Percentiles rank a stretch among this genome's conserved stretches.
phyloP scores from a whole-genome alignment of 192 early-diverging fungal species.

The Rhizophagus clarus region DNA sequence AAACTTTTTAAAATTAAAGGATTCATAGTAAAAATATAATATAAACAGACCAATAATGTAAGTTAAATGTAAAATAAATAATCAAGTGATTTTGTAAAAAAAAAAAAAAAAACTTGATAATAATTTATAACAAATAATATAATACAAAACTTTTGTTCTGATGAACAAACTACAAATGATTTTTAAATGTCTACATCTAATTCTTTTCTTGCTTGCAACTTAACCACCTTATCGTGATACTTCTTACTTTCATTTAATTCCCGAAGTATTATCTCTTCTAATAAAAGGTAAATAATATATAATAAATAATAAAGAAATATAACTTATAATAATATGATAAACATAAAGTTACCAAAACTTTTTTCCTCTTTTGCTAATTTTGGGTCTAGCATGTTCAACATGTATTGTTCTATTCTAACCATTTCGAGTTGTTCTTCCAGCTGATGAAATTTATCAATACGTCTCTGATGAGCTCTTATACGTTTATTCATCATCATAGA shows the following conservation, averaged over 20 bases:
- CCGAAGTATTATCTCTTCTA: neutral
- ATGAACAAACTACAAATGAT: too few relatives aligned
- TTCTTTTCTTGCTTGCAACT: conserved; percentile 7
- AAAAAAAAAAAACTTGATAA: too few relatives aligned
- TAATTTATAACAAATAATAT: too few relatives aligned
- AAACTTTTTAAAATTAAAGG: conserved; percentile 70
- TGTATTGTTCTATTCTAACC: conserved; percentile 40
- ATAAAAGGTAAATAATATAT: neutral
- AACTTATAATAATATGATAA: neutral
- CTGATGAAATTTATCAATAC: conserved; percentile 40
- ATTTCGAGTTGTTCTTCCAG: conserved; percentile 37
- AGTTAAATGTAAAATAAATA: too few relatives aligned
- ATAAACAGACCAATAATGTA: neutral
- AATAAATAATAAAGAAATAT: neutral
- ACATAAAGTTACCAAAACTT: conserved; percentile 42
- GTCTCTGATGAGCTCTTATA: conserved; percentile 36
- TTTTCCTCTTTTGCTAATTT: conserved; percentile 27
- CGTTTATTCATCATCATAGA: conserved; percentile 55
- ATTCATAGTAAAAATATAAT: conserved; percentile 16
- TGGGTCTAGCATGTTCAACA: conserved; percentile 34
- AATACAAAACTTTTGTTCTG: too few relatives aligned
- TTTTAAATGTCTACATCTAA: conserved; percentile 1
- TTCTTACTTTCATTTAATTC: conserved; percentile 13
- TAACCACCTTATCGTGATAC: conserved; percentile 2
- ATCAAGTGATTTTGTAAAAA: too few relatives aligned